These are phyloP conservation scores for Ocimum tenuiflorum DNA, from an alignment of 257 asterid genomes.

Conservation along the genomic window DNA sequence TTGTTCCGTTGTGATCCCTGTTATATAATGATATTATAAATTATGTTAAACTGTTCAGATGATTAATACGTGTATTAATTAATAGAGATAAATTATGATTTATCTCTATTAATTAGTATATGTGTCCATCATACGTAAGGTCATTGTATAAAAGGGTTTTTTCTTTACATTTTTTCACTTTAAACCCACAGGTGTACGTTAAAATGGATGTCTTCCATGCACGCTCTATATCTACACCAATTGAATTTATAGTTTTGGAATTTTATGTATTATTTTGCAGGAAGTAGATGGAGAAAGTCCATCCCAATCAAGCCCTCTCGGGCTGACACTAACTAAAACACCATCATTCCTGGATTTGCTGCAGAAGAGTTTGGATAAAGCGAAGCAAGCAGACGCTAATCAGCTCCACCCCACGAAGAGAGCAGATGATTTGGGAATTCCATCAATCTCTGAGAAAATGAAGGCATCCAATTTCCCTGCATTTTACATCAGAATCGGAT, in stretches of 20 bases:
- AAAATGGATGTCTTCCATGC: no score
- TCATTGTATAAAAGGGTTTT: no score
- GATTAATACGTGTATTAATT: no score
- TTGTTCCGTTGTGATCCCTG: no score
- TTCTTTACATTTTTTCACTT: not conserved
- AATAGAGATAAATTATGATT: no score
- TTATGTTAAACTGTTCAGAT: no score
- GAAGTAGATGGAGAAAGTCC: conserved; percentile 20
- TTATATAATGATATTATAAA: no score
- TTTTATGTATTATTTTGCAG: conserved; percentile 6
- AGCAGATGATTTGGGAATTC: conserved; percentile 16
- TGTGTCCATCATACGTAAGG: no score
- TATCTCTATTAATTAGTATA: no score
- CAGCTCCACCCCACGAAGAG: not conserved
- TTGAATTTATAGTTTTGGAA: no score
- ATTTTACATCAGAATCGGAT: conserved; percentile 33
- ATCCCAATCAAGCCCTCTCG: conserved; percentile 32
- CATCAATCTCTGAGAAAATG: conserved; percentile 30
- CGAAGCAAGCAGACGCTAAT: not conserved
- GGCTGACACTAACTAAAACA: conserved; percentile 36
- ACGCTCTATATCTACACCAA: no score
- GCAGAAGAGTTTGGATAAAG: conserved; percentile 11
- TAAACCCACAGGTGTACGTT: no score
- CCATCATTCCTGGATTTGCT: conserved; percentile 40
- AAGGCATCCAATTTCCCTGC: conserved; percentile 70